A percentile compares a stretch with the other conserved stretches of the same genome.
phyloP scores from a whole-genome alignment of 2,329 filamentous ascomycete species.

The Talaromyces funiculosus region DNA sequence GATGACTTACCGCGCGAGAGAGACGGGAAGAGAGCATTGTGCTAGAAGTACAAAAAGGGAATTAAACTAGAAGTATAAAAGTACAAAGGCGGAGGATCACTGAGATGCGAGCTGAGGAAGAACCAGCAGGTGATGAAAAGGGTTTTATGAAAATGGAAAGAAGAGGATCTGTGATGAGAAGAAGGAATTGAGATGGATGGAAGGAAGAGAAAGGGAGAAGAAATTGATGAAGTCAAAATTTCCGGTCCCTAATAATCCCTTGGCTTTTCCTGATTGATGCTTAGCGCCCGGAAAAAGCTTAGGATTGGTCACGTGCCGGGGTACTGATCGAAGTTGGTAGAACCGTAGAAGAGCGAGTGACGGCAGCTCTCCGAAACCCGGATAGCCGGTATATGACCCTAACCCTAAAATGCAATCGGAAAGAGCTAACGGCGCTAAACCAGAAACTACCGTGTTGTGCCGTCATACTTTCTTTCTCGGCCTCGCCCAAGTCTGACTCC shows the following conservation, averaged over 20 bases:
- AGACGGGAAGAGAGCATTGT: slow-evolving; percentile 69
- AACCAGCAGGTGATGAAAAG: slow-evolving; percentile 7
- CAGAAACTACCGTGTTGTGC: slow-evolving; percentile 5
- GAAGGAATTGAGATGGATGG: slow-evolving; percentile 27
- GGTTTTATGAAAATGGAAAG: slow-evolving; percentile 18
- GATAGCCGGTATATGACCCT: background rate
- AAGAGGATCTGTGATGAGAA: slow-evolving; percentile 23
- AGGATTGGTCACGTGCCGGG: slow-evolving; percentile 6
- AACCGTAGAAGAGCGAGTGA: slow-evolving; percentile 18
- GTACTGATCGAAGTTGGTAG: slow-evolving; percentile 30
- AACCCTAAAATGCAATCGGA: background rate
- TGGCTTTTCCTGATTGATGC: slow-evolving; percentile 6
- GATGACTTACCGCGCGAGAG: slow-evolving; percentile 64
- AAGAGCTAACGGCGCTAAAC: background rate
- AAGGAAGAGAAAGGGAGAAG: slow-evolving; percentile 22
- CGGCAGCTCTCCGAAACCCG: background rate
- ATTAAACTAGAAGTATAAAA: slow-evolving; percentile 17
- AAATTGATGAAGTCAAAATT: slow-evolving; percentile 18
- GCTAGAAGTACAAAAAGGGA: slow-evolving; percentile 29
- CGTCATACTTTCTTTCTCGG: slow-evolving; percentile 2
- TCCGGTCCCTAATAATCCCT: slow-evolving; percentile 12
- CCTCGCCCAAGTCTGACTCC: slow-evolving; percentile 1
- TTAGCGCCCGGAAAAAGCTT: slow-evolving; percentile 13
- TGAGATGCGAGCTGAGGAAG: slow-evolving; percentile 9
- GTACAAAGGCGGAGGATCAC: slow-evolving; percentile 7